Conservation (phyloP, 1,284 basidiomycete genomes). For the Schizophyllum amplum region DNA sequence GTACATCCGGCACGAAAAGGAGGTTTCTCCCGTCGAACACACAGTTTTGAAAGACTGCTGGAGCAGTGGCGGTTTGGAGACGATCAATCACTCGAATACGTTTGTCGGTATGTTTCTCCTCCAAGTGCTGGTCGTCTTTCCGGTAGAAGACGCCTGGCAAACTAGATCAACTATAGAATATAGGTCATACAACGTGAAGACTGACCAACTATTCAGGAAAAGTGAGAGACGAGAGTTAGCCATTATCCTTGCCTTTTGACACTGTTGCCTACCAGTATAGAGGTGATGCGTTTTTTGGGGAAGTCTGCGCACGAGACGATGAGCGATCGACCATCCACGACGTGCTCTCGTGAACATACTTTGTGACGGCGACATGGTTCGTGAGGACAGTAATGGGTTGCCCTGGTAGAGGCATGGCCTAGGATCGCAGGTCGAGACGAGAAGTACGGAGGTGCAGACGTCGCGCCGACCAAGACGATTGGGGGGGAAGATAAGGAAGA, state of each 20-base stretch:
- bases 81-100: constrained; percentile 10
- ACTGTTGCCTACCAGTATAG: constrained; percentile 29
- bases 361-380: not conserved
- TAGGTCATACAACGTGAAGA: not conserved
- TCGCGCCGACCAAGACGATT: constrained; percentile 1
- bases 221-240: constrained; percentile 2
- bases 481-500: not conserved
- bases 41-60: not conserved
- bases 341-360: constrained; percentile 3
- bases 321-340: constrained; percentile 17
- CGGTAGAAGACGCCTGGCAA: not conserved
- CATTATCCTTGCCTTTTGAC: not conserved
- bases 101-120: constrained; percentile 1
- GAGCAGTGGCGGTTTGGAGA: constrained; percentile 4
- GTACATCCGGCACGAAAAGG: not conserved
- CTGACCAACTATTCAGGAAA: constrained; percentile 5
- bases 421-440: not conserved
- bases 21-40: constrained; percentile 9
- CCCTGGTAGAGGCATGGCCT: too few species aligned
- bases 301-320: too few species aligned
- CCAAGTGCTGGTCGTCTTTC: not conserved
- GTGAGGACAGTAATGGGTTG: not conserved
- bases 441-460: constrained; percentile 9
- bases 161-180: not conserved
- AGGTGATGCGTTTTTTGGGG: constrained; percentile 25